Percentiles rank a stretch among this genome's conserved stretches.
Conservation (phyloP, 805 yeast genomes). For the Kodamaea sagamina region DNA sequence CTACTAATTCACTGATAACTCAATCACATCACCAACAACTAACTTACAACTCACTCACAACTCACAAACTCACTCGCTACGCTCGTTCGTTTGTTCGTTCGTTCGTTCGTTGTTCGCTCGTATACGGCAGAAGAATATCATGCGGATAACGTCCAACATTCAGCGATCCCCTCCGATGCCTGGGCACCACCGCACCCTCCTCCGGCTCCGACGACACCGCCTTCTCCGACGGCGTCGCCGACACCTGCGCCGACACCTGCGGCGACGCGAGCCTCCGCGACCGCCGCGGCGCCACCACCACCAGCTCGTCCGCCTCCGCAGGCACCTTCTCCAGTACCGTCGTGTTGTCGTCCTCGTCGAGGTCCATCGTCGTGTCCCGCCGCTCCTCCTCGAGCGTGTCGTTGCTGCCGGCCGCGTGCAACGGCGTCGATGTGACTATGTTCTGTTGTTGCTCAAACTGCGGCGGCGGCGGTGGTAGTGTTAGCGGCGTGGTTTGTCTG, state of each 20-base stretch:
- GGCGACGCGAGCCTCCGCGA: slow-evolving; percentile 6
- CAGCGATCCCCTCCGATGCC: slow-evolving; percentile 18
- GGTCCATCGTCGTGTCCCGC: slow-evolving; percentile 13
- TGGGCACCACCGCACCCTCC: slow-evolving; percentile 10
- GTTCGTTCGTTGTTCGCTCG: too few relatives aligned
- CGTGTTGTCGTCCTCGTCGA: slow-evolving; percentile 12
- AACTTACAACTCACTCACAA: too few relatives aligned
- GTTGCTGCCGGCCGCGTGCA: slow-evolving; percentile 2
- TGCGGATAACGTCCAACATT: slow-evolving; percentile 33
- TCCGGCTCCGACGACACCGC: slow-evolving; percentile 14
- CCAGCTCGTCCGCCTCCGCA: slow-evolving; percentile 5
- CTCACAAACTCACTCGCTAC: too few relatives aligned
- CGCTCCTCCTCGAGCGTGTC: slow-evolving; percentile 12
- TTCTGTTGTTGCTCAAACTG: slow-evolving; percentile 4
- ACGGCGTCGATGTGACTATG: slow-evolving; percentile 11
- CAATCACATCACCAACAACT: too few relatives aligned
- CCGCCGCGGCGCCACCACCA: not conserved
- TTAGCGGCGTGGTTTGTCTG: not conserved
- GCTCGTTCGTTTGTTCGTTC: too few relatives aligned
- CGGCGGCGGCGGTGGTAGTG: slow-evolving; percentile 4
- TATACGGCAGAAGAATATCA: slow-evolving; percentile 20
- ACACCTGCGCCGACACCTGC: not conserved
- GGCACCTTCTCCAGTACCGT: slow-evolving; percentile 11
- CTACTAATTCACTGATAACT: too few relatives aligned
- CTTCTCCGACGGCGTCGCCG: slow-evolving; percentile 3